Evolutionary conservation across 2,329 filamentous ascomycete species (phyloP).

Genomic region (Sporothrix globosa): DNA sequence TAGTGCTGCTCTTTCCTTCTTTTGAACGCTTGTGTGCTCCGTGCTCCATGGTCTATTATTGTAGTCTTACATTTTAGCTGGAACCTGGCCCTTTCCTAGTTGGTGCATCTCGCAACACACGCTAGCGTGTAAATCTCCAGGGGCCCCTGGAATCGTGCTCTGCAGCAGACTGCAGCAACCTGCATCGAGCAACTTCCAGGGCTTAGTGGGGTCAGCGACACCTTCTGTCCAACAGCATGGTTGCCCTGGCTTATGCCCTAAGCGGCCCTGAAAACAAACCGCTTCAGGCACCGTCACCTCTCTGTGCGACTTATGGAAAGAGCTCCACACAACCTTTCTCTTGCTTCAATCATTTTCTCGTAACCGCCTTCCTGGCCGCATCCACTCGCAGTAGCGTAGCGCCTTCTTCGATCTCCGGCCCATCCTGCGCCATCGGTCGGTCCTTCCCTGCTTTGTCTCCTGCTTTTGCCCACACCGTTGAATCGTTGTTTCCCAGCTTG

Average conservation of each 20-base stretch:
- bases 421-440: constrained; percentile 15
- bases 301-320: not conserved
- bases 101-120: constrained; percentile 21
- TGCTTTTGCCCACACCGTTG: constrained; percentile 16
- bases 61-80: too few species aligned
- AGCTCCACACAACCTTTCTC: constrained; percentile 11
- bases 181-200: not conserved
- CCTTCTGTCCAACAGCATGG: not conserved
- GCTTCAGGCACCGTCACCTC: too few species aligned
- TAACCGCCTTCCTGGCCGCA: constrained; percentile 9
- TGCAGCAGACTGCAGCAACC: constrained; percentile 2
- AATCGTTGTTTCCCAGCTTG: not conserved
- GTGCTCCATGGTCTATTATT: not conserved
- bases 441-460: constrained; percentile 6
- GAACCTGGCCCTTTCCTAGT: constrained; percentile 16
- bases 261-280: too few species aligned
- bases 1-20: not conserved
- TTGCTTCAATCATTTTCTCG: not conserved
- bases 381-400: constrained; percentile 22
- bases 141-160: constrained; percentile 1
- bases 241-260: too few species aligned
- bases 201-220: not conserved
- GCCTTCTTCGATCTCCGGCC: constrained; percentile 25
- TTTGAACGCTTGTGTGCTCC: constrained; percentile 5
- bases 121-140: constrained; percentile 20